phyloP scores from a whole-genome alignment of 768 basidiomycete genomes.

The Boletellus sp. region DNA sequence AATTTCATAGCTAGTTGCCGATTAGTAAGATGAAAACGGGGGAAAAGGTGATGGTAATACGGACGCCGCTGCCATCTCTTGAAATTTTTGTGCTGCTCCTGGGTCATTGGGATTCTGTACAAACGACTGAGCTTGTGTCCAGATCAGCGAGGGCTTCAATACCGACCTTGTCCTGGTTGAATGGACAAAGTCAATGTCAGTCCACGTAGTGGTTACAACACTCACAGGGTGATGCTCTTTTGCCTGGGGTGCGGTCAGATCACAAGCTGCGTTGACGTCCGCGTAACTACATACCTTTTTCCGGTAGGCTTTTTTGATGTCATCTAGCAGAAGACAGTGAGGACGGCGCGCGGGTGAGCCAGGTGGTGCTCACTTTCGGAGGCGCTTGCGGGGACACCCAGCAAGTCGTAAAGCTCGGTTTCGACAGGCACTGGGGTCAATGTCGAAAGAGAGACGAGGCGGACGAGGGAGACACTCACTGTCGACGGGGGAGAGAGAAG shows the following conservation, averaged over 20 bases:
- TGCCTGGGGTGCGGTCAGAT: slow-evolving; percentile 49
- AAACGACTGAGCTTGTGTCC: not conserved
- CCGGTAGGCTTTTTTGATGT: slow-evolving; percentile 93
- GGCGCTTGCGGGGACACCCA: slow-evolving; percentile 69
- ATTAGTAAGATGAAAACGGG: slow-evolving; percentile 4
- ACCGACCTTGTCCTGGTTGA: slow-evolving; percentile 62
- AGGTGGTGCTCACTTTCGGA: slow-evolving; percentile 55
- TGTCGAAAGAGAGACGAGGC: not conserved
- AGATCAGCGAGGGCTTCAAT: not conserved
- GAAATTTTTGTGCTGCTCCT: slow-evolving; percentile 76
- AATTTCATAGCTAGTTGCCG: slow-evolving; percentile 67
- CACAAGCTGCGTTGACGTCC: not conserved
- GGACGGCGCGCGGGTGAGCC: not conserved
- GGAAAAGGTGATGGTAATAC: slow-evolving; percentile 28
- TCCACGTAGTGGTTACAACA: not conserved
- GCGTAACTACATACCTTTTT: slow-evolving; percentile 61
- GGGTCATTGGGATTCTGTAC: slow-evolving; percentile 85
- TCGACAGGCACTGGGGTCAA: slow-evolving; percentile 58
- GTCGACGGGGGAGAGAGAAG: slow-evolving; percentile 7
- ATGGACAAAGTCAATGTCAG: not conserved
- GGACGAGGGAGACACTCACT: slow-evolving; percentile 25
- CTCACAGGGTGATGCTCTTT: slow-evolving; percentile 85
- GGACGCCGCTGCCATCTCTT: slow-evolving; percentile 85
- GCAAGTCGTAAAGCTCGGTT: slow-evolving; percentile 81
- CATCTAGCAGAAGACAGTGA: slow-evolving; percentile 42